A percentile compares a stretch with the other conserved stretches of the same genome.
phyloP scores from a whole-genome alignment of 768 basidiomycete genomes.

The Mycena vitilis region DNA sequence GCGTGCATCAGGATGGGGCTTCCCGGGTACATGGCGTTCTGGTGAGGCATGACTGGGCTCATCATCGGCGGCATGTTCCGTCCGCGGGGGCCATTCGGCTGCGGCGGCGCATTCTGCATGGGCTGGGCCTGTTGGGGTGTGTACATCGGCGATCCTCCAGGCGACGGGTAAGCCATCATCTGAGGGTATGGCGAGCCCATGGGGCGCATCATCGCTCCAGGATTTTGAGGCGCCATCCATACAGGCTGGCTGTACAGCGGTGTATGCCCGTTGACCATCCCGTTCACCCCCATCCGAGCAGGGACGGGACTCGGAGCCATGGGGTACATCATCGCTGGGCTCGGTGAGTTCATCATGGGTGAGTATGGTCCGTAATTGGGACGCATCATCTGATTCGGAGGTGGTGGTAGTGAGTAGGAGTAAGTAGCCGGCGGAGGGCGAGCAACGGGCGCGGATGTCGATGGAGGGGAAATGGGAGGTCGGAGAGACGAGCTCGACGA shows the following conservation, averaged over 20 bases:
- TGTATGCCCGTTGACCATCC: conserved; percentile 64
- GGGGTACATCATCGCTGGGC: conserved; percentile 73
- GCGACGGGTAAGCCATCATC: conserved; percentile 73
- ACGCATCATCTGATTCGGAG: conserved; percentile 61
- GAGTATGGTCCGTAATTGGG: conserved; percentile 72
- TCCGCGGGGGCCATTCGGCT: conserved; percentile 52
- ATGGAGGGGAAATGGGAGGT: conserved; percentile 63
- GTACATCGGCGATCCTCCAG: conserved; percentile 64
- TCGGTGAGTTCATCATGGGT: conserved; percentile 79
- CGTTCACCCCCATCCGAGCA: conserved; percentile 58
- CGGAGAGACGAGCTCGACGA: conserved; percentile 63
- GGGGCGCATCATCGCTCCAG: conserved; percentile 65
- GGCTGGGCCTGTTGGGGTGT: conserved; percentile 54
- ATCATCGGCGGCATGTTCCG: conserved; percentile 70
- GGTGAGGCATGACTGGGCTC: conserved; percentile 74
- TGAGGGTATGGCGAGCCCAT: conserved; percentile 74
- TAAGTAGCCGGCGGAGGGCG: conserved; percentile 48
- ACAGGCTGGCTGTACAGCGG: conserved; percentile 71
- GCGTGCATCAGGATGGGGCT: conserved; percentile 82
- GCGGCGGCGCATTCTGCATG: conserved; percentile 55
- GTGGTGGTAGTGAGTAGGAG: conserved; percentile 39
- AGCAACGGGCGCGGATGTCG: conserved; percentile 58
- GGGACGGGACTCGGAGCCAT: conserved; percentile 75
- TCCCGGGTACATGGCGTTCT: conserved; percentile 65
- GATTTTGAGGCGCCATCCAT: conserved; percentile 70